A percentile compares a stretch with the other conserved stretches of the same genome.
These are phyloP conservation scores for Kentomonas sorsogonicus DNA, from an alignment of 208 protist species.

Conservation along the genomic window DNA sequence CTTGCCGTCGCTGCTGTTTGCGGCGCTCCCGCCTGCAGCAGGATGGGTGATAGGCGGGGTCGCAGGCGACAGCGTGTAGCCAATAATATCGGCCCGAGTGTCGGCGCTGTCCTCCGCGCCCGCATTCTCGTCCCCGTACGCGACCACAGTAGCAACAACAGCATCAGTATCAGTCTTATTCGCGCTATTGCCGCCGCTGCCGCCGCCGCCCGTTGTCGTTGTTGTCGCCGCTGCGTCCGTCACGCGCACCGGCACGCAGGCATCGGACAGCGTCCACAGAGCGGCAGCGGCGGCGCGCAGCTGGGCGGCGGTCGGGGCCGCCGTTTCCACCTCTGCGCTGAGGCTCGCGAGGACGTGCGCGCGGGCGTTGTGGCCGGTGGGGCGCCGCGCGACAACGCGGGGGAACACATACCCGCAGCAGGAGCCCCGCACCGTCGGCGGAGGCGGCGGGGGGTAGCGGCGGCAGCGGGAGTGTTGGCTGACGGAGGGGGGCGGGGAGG, in stretches of 20 bases:
- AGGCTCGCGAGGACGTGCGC: constrained; percentile 46
- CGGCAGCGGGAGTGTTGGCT: too few species aligned
- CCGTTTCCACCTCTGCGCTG: constrained; percentile 31
- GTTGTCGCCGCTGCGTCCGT: too few species aligned
- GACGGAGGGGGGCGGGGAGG: too few species aligned
- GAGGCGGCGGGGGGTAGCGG: not conserved
- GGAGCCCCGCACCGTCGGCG: constrained; percentile 41
- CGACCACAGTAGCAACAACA: too few species aligned
- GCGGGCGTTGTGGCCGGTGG: constrained; percentile 45
- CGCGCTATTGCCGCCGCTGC: too few species aligned
- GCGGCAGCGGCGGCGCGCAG: constrained; percentile 30
- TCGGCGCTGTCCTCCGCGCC: not conserved
- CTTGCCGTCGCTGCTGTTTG: too few species aligned
- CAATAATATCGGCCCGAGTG: not conserved
- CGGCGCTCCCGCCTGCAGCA: constrained; percentile 5
- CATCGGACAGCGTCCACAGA: constrained; percentile 32
- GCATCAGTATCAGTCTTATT: too few species aligned
- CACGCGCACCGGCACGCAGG: constrained; percentile 17
- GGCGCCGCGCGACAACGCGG: constrained; percentile 44
- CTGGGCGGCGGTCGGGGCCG: constrained; percentile 26
- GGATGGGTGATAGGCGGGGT: not conserved
- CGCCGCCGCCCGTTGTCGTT: too few species aligned
- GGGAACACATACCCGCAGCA: constrained; percentile 58
- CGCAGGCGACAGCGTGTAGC: not conserved
- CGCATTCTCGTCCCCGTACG: not conserved